Evolutionary conservation across 164 flowering plant genomes (phyloP).

Genomic region (Cinnamomum chago): DNA sequence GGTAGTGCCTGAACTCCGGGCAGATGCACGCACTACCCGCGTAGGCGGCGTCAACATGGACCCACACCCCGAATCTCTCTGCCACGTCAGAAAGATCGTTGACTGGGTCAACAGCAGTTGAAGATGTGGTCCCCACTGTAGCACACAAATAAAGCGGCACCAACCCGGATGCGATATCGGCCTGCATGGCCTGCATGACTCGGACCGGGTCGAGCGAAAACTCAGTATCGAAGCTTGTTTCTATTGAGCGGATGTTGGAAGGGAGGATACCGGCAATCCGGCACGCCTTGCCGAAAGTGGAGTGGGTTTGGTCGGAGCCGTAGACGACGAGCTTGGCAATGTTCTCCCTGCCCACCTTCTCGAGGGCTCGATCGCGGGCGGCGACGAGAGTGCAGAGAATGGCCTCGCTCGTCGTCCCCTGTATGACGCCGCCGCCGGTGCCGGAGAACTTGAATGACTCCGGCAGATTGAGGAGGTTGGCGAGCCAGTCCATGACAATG

Average conservation of each 20-base stretch:
- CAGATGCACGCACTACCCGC: conserved; percentile 62
- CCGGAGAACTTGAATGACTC: conserved; percentile 38
- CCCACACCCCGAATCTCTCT: conserved; percentile 35
- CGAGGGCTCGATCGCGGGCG: conserved; percentile 37
- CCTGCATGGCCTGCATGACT: conserved; percentile 19
- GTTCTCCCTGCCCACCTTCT: conserved; percentile 14
- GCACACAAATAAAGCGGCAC: conserved; percentile 50
- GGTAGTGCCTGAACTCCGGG: conserved; percentile 51
- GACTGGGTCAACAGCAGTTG: conserved; percentile 56
- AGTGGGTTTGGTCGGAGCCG: conserved; percentile 66
- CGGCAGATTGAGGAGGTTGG: conserved; percentile 42
- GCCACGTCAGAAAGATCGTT: conserved; percentile 39
- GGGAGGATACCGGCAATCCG: conserved; percentile 42
- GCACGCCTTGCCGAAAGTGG: conserved; percentile 37
- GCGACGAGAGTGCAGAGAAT: conserved; percentile 48
- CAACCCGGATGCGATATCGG: conserved; percentile 42
- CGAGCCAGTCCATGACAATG: conserved; percentile 57
- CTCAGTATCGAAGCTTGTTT: conserved; percentile 15
- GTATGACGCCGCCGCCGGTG: conserved; percentile 58
- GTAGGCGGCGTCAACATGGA: conserved; percentile 67
- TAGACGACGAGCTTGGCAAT: conserved; percentile 45
- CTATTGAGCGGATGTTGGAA: conserved; percentile 28
- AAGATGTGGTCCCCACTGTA: conserved; percentile 58
- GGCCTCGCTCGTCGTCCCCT: conserved; percentile 51
- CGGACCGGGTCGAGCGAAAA: conserved; percentile 33